Conservation (phyloP, 1,139 yeast genomes). For the Pichia sp. region DNA sequence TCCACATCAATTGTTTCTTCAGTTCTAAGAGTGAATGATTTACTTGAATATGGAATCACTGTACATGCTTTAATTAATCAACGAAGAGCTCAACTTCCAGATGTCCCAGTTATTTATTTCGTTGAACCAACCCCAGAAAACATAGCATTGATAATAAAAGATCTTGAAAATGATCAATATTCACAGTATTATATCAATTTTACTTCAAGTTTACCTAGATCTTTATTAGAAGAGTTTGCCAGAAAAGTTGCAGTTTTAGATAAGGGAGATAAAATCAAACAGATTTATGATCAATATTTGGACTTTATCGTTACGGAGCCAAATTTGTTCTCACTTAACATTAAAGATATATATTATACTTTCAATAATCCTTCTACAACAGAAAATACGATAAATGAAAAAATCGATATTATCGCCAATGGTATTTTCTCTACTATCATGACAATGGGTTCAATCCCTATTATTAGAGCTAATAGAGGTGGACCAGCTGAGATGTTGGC, state of each 20-base stretch:
- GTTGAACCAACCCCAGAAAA: constrained; percentile 82
- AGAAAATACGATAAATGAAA: constrained; percentile 64
- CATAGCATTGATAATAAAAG: constrained; percentile 58
- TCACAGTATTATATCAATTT: constrained; percentile 79
- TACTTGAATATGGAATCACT: constrained; percentile 82
- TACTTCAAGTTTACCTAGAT: constrained; percentile 70
- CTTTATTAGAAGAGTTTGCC: constrained; percentile 81
- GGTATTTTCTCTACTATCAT: constrained; percentile 77
- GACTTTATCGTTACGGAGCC: constrained; percentile 93
- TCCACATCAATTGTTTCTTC: constrained; percentile 85
- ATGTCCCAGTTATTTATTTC: constrained; percentile 90
- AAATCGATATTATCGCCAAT: constrained; percentile 65
- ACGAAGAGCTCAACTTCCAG: constrained; percentile 73
- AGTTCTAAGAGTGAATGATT: constrained; percentile 82
- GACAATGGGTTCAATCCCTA: constrained; percentile 75
- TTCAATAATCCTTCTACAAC: constrained; percentile 65
- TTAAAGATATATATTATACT: constrained; percentile 55
- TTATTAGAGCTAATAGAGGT: constrained; percentile 83
- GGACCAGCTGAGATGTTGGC: constrained; percentile 97
- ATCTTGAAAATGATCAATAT: constrained; percentile 66
- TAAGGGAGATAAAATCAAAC: constrained; percentile 63
- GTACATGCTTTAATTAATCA: constrained; percentile 70
- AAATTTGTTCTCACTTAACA: constrained; percentile 73
- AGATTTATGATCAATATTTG: constrained; percentile 87
- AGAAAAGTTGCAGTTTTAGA: constrained; percentile 68